Conservation (phyloP, 2,329 filamentous ascomycete genomes). For the Trichoderma arundinaceum region DNA sequence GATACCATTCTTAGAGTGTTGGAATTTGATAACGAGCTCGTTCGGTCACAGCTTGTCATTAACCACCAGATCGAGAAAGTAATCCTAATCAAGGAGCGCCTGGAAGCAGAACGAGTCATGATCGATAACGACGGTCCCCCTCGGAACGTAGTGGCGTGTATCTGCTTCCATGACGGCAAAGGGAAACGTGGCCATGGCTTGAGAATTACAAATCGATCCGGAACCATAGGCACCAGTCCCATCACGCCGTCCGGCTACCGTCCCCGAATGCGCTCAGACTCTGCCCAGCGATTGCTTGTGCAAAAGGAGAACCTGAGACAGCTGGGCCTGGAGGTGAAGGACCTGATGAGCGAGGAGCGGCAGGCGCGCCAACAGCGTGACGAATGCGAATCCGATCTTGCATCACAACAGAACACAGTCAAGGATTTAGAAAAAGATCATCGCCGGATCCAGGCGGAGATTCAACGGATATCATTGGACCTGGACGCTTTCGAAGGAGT, state of each 20-base stretch:
- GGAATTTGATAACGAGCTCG: conserved; percentile 78
- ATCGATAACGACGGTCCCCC: conserved; percentile 62
- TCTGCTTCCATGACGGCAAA: conserved; percentile 68
- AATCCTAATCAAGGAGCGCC: conserved; percentile 72
- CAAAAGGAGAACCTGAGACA: conserved; percentile 58
- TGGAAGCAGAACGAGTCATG: conserved; percentile 73
- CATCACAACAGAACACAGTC: conserved; percentile 50
- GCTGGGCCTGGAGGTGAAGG: conserved; percentile 60
- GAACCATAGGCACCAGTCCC: conserved; percentile 51
- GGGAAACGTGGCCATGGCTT: conserved; percentile 61
- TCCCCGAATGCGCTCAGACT: conserved; percentile 81
- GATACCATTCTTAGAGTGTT: conserved; percentile 82
- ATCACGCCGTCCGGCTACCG: conserved; percentile 55
- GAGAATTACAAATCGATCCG: conserved; percentile 56
- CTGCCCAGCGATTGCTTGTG: conserved; percentile 66
- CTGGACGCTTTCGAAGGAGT: conserved; percentile 71
- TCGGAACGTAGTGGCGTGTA: conserved; percentile 74
- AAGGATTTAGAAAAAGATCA: conserved; percentile 56
- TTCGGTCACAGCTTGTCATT: conserved; percentile 84
- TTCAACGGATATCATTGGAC: conserved; percentile 58
- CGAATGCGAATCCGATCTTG: conserved; percentile 53
- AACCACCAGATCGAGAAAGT: conserved; percentile 82
- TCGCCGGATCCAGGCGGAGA: conserved; percentile 65
- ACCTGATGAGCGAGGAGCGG: conserved; percentile 56
- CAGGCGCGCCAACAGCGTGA: conserved; percentile 55